A percentile compares a stretch with the other conserved stretches of the same genome.
Evolutionary conservation across 2,329 filamentous ascomycete species (phyloP).

Genomic region (Microcyclosporella mali): DNA sequence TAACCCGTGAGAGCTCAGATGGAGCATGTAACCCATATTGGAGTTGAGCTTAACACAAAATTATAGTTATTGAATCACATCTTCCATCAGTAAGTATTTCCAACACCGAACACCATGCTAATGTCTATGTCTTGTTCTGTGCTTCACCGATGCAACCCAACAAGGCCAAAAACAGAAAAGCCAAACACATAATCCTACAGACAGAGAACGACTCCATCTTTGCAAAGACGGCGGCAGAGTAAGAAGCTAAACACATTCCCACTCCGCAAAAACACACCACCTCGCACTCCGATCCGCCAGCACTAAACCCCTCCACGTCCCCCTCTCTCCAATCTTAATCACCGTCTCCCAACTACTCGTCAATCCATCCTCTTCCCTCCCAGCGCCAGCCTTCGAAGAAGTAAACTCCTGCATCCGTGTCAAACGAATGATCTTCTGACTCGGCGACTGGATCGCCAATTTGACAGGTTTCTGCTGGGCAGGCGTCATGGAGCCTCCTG

Average conservation of each 20-base stretch:
- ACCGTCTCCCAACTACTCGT: slow-evolving; percentile 82
- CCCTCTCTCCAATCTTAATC: slow-evolving; percentile 79
- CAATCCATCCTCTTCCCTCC: slow-evolving; percentile 50
- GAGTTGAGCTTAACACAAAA: too few relatives aligned
- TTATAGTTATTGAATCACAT: too few relatives aligned
- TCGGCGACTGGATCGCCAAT: slow-evolving; percentile 86
- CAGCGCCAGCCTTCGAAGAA: slow-evolving; percentile 41
- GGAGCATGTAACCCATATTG: too few relatives aligned
- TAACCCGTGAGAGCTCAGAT: too few relatives aligned
- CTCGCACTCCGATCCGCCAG: slow-evolving; percentile 75
- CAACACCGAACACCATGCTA: too few relatives aligned
- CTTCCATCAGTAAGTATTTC: too few relatives aligned
- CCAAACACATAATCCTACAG: too few relatives aligned
- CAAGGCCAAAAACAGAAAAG: too few relatives aligned
- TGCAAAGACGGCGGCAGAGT: neutral
- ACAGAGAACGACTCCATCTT: too few relatives aligned
- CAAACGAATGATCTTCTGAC: slow-evolving; percentile 85
- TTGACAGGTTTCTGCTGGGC: slow-evolving; percentile 78
- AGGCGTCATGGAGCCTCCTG: slow-evolving; percentile 42
- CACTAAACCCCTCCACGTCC: slow-evolving; percentile 74
- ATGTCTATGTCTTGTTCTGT: too few relatives aligned
- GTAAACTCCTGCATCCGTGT: slow-evolving; percentile 65
- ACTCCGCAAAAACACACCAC: slow-evolving; percentile 92
- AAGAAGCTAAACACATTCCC: slow-evolving; percentile 53
- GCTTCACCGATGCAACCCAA: too few relatives aligned